Base-by-base conservation (phyloP, 2,329 filamentous ascomycete species). In the Alternaria brassicae region DNA sequence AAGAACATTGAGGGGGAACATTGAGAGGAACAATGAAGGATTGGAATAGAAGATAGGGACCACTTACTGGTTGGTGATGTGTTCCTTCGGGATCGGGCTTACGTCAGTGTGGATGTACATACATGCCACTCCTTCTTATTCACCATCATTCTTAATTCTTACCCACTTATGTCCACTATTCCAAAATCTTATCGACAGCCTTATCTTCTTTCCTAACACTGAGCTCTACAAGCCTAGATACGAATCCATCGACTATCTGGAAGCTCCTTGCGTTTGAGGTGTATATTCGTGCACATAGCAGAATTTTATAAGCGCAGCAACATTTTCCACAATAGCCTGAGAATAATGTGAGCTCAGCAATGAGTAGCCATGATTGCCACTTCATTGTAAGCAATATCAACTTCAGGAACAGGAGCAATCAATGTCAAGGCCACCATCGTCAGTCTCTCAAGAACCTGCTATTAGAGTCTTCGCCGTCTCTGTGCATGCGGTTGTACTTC, bases 401-500 rank as follows among this genome's bases (percentile, higher is more conserved):
- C 17, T 21, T 6, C 8, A 40, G 10, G 4, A 13, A 19, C 10
- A 7, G 17, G 19, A 19, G 37, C 37, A 6, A 28, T 47, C 44
- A 47, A 19, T 23, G 13, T 7, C 28, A 25, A 48, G 8, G 13
- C 15, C 19, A 23, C 10, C 10, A 25, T 32, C 28, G 13, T 15
- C 7, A 36, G 12, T 25, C 34, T 19, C 32, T 3, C 23, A 21
- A 17, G 10, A 28, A 50, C 10, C 17, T 50, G 34, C 32, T 50
- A 21, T 37, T 36, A 50, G 6, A 50, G 48, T 19, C 48, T 50
- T 21, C 39, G 49, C 15, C 53, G n/a, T 23, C 27, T 39, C 42
- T 59, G 53, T 12, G 53, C 25, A 13, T 50, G 23, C 17, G 52
- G 41, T 21, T 61, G 61, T 21, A 61, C 47, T 45, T 63, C 60